phyloP scores from a whole-genome alignment of 768 basidiomycete genomes.

The Asterophora lycoperdoides region DNA sequence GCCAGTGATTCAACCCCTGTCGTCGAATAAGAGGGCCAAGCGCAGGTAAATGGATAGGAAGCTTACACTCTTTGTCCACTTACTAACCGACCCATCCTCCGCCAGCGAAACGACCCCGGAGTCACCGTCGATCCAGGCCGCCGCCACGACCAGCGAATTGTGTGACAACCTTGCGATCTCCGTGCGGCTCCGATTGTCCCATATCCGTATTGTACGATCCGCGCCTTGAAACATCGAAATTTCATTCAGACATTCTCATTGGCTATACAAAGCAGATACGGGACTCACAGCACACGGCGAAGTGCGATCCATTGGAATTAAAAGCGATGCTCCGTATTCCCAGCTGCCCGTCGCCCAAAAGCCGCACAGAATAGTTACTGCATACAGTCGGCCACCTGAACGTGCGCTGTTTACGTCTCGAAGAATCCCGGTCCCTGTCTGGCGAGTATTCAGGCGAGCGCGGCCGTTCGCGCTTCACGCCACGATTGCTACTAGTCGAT shows the following conservation, averaged over 20 bases:
- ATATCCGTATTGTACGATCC: slow-evolving; percentile 61
- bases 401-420: slow-evolving; percentile 27
- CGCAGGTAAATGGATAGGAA: not conserved
- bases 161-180: slow-evolving; percentile 59
- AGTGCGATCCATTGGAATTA: slow-evolving; percentile 47
- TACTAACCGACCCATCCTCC: slow-evolving; percentile 52
- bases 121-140: slow-evolving; percentile 59
- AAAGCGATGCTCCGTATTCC: slow-evolving; percentile 47
- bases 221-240: slow-evolving; percentile 32
- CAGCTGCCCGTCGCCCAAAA: slow-evolving; percentile 46
- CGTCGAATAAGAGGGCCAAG: slow-evolving; percentile 5
- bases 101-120: slow-evolving; percentile 53
- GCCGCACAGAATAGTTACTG: slow-evolving; percentile 29
- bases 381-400: slow-evolving; percentile 48
- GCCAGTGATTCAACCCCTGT: slow-evolving; percentile 50
- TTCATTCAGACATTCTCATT: too few relatives aligned
- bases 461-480: slow-evolving; percentile 37
- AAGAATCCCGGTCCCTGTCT: not conserved
- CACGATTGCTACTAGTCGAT: slow-evolving; percentile 17
- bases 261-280: not conserved
- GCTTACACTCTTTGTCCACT: slow-evolving; percentile 56
- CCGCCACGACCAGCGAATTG: slow-evolving; percentile 42
- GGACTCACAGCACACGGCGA: slow-evolving; percentile 55
- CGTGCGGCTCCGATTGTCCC: slow-evolving; percentile 41
- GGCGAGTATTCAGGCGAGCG: slow-evolving; percentile 15